These are phyloP conservation scores for Camellia sinensis DNA, from an alignment of 148 eudicot genomes.

Conservation along the genomic window DNA sequence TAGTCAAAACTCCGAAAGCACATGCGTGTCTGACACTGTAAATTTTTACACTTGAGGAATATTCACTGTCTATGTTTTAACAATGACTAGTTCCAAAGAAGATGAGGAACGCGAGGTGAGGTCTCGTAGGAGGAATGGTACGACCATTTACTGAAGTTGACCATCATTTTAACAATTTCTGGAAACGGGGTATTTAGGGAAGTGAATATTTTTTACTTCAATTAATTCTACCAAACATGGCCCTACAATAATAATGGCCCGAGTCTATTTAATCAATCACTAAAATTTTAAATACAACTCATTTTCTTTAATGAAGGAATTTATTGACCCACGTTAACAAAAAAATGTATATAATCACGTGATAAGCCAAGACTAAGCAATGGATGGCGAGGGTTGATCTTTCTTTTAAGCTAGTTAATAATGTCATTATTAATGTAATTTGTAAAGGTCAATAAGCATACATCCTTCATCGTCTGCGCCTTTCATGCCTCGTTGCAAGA, in stretches of 20 bases:
- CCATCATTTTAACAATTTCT: no score
- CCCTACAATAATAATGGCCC: no score
- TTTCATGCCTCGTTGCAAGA: neutral
- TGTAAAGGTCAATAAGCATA: neutral
- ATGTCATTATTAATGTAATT: neutral
- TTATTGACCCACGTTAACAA: neutral
- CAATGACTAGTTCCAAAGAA: no score
- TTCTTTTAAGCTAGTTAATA: constrained; percentile 10
- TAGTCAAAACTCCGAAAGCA: neutral
- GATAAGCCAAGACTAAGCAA: constrained; percentile 7
- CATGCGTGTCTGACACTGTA: neutral
- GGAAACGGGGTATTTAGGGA: no score
- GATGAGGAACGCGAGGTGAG: no score
- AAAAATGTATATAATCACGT: neutral
- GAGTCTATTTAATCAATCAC: no score
- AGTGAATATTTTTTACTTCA: no score
- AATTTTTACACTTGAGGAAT: neutral
- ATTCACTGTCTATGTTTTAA: no score
- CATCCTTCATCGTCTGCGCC: no score
- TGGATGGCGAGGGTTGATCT: neutral
- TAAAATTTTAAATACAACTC: neutral
- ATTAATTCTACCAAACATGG: no score
- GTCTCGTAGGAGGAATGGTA: no score
- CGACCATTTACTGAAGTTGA: no score
- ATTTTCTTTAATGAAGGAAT: neutral